Conservation (phyloP, 352 stramenopile species). For the Phytophthora rubi region DNA sequence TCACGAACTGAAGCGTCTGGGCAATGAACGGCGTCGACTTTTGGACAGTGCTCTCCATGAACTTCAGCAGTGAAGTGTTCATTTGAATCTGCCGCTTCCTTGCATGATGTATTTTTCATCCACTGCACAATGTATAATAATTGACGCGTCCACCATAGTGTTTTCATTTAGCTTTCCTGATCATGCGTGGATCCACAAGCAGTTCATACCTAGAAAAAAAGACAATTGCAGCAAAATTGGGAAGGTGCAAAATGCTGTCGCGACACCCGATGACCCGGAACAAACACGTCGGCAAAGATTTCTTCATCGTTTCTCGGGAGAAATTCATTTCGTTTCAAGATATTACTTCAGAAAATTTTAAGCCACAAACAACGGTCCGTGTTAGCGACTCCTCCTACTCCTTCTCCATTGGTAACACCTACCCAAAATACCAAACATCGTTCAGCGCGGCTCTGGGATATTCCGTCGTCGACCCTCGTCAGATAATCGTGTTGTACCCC, state of each 20-base stretch:
- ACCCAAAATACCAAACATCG: conserved; percentile 12
- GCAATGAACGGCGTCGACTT: conserved; percentile 27
- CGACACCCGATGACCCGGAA: neutral
- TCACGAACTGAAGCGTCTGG: conserved; percentile 29
- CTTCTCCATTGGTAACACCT: conserved; percentile 4
- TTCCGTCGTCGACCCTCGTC: conserved; percentile 5
- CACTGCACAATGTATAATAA: conserved; percentile 16
- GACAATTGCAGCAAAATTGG: neutral
- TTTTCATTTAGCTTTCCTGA: neutral
- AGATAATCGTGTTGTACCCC: conserved; percentile 61
- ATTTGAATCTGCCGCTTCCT: neutral
- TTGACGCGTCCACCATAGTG: conserved; percentile 2
- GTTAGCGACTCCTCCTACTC: neutral
- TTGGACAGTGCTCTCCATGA: conserved; percentile 36
- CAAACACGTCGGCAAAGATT: conserved; percentile 17
- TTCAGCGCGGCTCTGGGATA: conserved; percentile 5
- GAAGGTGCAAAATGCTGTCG: neutral
- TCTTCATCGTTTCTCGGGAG: conserved; percentile 5
- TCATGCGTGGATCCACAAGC: too few relatives aligned
- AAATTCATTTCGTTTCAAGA: neutral
- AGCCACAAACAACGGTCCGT: neutral
- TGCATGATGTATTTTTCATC: conserved; percentile 15
- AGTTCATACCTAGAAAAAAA: too few relatives aligned
- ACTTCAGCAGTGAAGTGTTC: conserved; percentile 21
- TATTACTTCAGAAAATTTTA: conserved; percentile 18